Percentiles rank a stretch among this genome's conserved stretches.
These are phyloP conservation scores for Eurotiales sp. DNA, from an alignment of 2,329 filamentous ascomycete genomes.

Conservation along the genomic window DNA sequence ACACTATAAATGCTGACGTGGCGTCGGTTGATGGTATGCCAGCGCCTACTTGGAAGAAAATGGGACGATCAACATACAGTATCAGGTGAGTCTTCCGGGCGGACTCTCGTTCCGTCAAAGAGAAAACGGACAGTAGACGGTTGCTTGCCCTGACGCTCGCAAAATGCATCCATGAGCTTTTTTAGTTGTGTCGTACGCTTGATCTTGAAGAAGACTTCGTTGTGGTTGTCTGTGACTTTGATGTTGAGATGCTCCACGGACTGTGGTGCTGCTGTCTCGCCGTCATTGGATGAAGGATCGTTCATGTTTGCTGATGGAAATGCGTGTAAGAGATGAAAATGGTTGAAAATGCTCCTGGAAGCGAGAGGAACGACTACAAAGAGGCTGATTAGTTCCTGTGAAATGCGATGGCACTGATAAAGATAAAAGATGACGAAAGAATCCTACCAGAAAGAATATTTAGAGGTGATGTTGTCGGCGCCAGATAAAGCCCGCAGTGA, in stretches of 20 bases:
- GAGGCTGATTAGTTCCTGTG: too few relatives aligned
- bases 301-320: too few relatives aligned
- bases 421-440: too few relatives aligned
- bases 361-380: not conserved
- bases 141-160: slow-evolving; percentile 90
- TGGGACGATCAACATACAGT: slow-evolving; percentile 76
- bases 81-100: slow-evolving; percentile 84
- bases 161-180: slow-evolving; percentile 98
- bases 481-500: not conserved
- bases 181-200: slow-evolving; percentile 93
- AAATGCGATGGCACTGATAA: not conserved
- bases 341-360: not conserved
- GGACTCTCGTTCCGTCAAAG: slow-evolving; percentile 92
- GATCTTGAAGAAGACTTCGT: slow-evolving; percentile 99
- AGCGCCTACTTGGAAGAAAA: slow-evolving; percentile 2
- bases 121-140: slow-evolving; percentile 83
- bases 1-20: too few relatives aligned
- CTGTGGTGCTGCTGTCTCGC: slow-evolving; percentile 29
- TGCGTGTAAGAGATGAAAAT: not conserved
- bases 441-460: too few relatives aligned
- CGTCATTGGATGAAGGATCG: slow-evolving; percentile 15
- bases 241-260: slow-evolving; percentile 89
- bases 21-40: too few relatives aligned
- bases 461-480: too few relatives aligned
- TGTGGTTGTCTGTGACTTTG: slow-evolving; percentile 99